Evolutionary conservation across 2,329 filamentous ascomycete species (phyloP).

Genomic region (Sporothrix variecibatus): DNA sequence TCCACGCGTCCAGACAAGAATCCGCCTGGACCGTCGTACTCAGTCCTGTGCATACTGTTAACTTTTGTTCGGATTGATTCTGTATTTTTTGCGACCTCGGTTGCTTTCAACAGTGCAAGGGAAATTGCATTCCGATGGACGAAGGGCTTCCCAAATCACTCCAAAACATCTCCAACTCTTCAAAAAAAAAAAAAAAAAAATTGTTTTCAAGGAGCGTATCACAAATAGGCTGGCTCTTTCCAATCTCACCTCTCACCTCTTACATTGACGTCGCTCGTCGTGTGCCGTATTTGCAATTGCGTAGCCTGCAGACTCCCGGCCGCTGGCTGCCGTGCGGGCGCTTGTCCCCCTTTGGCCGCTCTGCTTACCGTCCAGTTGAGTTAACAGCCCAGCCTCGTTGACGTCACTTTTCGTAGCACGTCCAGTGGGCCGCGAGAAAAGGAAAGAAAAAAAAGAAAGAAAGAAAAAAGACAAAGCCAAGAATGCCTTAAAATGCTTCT

Average conservation of each 20-base stretch:
- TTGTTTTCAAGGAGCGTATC: background rate
- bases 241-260: background rate
- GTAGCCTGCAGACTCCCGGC: background rate
- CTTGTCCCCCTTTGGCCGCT: conserved; percentile 1
- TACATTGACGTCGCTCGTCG: background rate
- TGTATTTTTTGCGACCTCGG: background rate
- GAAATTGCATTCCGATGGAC: background rate
- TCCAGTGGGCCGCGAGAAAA: background rate
- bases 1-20: conserved; percentile 1
- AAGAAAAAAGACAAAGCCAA: background rate
- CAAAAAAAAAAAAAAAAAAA: too few relatives aligned
- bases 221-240: background rate
- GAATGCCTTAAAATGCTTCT: background rate
- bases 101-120: background rate
- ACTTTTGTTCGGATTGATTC: background rate
- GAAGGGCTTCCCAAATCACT: too few relatives aligned
- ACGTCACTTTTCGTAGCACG: background rate
- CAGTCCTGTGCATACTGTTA: background rate
- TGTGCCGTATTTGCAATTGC: background rate
- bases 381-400: conserved; percentile 1
- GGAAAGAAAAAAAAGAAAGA: background rate
- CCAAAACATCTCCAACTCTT: background rate
- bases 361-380: background rate
- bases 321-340: conserved; percentile 14
- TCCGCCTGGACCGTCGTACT: background rate